These are phyloP conservation scores for Wickerhamiella azyma DNA, from an alignment of 805 yeast species.

Conservation along the genomic window DNA sequence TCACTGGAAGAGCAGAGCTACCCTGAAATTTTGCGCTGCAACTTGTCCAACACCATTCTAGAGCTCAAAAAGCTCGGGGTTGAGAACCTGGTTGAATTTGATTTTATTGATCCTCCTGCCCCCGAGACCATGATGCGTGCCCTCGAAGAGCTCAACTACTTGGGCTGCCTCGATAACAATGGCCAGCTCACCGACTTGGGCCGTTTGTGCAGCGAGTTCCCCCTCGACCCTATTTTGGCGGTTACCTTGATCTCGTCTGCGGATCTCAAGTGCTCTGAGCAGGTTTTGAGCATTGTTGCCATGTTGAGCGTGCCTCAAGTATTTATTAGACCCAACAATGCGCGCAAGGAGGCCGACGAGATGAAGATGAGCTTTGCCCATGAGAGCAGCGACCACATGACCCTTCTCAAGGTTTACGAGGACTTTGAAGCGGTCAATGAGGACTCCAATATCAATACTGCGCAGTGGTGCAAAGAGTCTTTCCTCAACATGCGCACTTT, in stretches of 20 bases:
- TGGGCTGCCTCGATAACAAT: conserved; percentile 80
- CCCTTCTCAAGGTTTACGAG: conserved; percentile 76
- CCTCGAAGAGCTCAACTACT: conserved; percentile 80
- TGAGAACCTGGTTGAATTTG: conserved; percentile 93
- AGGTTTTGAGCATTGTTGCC: conserved; percentile 76
- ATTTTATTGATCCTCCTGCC: conserved; percentile 98
- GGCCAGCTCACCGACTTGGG: conserved; percentile 86
- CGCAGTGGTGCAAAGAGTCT: conserved; percentile 87
- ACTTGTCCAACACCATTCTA: conserved; percentile 79
- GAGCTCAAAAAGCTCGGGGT: conserved; percentile 89
- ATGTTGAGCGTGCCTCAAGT: conserved; percentile 85
- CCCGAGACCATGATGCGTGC: conserved; percentile 99
- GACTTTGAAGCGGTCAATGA: conserved; percentile 40
- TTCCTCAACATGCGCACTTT: conserved; percentile 74
- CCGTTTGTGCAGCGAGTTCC: conserved; percentile 80
- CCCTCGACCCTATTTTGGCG: conserved; percentile 89
- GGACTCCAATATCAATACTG: conserved; percentile 19
- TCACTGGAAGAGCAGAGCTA: conserved; percentile 91
- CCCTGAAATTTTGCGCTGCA: conserved; percentile 87
- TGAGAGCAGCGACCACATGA: conserved; percentile 89
- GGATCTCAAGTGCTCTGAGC: conserved; percentile 75
- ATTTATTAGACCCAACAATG: conserved; percentile 85
- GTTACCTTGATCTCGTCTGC: conserved; percentile 84
- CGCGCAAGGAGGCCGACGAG: conserved; percentile 82
- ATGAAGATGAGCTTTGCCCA: conserved; percentile 79